Evolutionary conservation across 176 grass and related monocot genomes (phyloP), one percentile per base, ranked within the genome.

Genomic region (Cocos nucifera): DNA sequence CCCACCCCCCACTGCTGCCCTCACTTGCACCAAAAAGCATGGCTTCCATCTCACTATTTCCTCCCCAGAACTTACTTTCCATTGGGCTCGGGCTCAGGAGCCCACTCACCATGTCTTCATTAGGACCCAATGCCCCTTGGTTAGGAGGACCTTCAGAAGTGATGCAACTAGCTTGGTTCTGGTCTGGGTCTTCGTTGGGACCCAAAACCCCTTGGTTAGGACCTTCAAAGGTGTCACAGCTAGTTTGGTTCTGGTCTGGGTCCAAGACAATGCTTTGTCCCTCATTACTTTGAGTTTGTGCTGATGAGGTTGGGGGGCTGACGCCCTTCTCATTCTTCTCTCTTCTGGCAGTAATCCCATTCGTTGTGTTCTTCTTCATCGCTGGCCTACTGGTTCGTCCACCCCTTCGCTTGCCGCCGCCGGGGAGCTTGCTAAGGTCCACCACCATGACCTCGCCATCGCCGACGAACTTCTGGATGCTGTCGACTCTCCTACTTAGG

Each of bases 341-440:
- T 62, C 28, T 49, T 49, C 60, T 39, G 4, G 29, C 22, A 44
- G n/a, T 48, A 23, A 23, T 23, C 3, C 15, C 17, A 15, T 17
- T 53, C 39, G n/a, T 39, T 6, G 2, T 7, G 60, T 21, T n/a
- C 49, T 0, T 51, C 72, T 28, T 71, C 61, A 3, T n/a, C 10
- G 17, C 48, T 60, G 35, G 22, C 12, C 62, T 39, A 67, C 71
- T 62, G 0, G 48, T 2, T 32, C 77, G 23, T 3, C 83, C 83
- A n/a, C 77, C 77, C 2, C 64, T 69, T 3, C 77, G 83, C 64
- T 73, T 80, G 18, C 73, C 73, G 6, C 78, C 51, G 24, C 73
- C 77, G 14, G 82, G 77, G 0, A 85, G 77, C 72, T 60, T 80
- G 72, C 49, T 69, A 58, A 77, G 63, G 58, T 85, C 73, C 51